Evolutionary conservation across 371 early-diverging fungal species (phyloP).

Genomic region (Fennellomyces sp.): DNA sequence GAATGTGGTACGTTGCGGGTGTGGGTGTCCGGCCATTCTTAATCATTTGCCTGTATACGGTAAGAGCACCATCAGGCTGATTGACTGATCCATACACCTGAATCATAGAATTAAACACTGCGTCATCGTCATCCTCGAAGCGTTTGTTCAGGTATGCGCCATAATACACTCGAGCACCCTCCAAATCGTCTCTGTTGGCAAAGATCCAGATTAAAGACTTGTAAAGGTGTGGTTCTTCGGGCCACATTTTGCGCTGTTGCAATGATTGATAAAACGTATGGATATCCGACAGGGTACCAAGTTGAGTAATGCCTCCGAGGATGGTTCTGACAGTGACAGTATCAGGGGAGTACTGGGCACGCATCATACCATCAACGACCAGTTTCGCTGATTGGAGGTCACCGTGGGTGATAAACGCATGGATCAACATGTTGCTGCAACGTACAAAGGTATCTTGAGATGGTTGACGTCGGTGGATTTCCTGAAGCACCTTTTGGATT

Average conservation of each 20-base stretch:
- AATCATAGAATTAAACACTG: slow-evolving; percentile 29
- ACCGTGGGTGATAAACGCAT: slow-evolving; percentile 18
- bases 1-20: slow-evolving; percentile 29
- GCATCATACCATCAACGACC: slow-evolving; percentile 33
- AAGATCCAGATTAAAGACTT: slow-evolving; percentile 23
- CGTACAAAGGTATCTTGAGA: slow-evolving; percentile 17
- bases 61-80: slow-evolving; percentile 17
- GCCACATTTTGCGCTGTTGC: slow-evolving; percentile 8
- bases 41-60: slow-evolving; percentile 43
- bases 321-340: slow-evolving; percentile 27
- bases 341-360: slow-evolving; percentile 5
- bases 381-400: slow-evolving; percentile 32
- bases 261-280: slow-evolving; percentile 17
- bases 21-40: slow-evolving; percentile 27
- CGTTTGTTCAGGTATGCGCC: neutral
- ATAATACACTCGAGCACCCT: slow-evolving; percentile 16
- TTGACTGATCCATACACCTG: slow-evolving; percentile 14
- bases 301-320: slow-evolving; percentile 23
- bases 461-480: slow-evolving; percentile 17
- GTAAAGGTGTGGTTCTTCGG: slow-evolving; percentile 8
- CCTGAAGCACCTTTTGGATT: slow-evolving; percentile 26
- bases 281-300: slow-evolving; percentile 14
- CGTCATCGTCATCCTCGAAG: neutral
- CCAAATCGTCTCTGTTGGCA: slow-evolving; percentile 13
- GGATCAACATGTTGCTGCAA: slow-evolving; percentile 43